These are phyloP conservation scores for Hamamelis virginiana DNA, from an alignment of 164 flowering plant genomes.

Conservation along the genomic window DNA sequence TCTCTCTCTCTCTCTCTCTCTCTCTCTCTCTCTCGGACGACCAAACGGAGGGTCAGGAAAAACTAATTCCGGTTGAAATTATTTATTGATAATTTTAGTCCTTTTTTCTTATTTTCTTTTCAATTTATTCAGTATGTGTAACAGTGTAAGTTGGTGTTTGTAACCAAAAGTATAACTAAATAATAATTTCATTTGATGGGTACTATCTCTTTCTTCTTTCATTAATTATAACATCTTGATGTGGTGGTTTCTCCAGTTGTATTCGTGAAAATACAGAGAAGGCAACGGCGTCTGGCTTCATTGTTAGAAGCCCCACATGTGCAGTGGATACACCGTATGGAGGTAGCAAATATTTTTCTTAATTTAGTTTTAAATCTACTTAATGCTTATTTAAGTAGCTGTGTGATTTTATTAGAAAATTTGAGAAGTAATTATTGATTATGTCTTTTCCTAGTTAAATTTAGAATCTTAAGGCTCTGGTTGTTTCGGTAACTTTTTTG, in stretches of 20 bases:
- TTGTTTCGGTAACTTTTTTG: no score
- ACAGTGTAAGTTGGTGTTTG: no score
- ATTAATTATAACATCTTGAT: background rate
- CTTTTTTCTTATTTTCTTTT: background rate
- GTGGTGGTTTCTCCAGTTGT: constrained; percentile 3
- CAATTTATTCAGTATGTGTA: no score
- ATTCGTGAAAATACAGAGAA: constrained; percentile 14
- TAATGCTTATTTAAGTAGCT: background rate
- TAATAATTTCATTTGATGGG: background rate
- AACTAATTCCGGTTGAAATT: no score
- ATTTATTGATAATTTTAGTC: background rate
- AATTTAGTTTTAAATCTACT: background rate
- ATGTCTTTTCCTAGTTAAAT: no score
- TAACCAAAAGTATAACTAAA: no score
- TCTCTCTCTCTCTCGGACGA: no score
- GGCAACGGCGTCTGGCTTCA: background rate
- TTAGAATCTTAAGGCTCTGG: no score
- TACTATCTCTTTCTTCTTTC: background rate
- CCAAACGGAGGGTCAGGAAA: no score
- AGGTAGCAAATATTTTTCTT: constrained; percentile 15
- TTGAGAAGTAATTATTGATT: no score
- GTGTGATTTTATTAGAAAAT: no score
- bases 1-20: no score
- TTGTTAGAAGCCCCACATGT: constrained; percentile 24
- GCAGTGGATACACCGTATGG: constrained; percentile 32